Evolutionary conservation across 164 flowering plant genomes (phyloP).

Genomic region (Echeveria elegans): DNA sequence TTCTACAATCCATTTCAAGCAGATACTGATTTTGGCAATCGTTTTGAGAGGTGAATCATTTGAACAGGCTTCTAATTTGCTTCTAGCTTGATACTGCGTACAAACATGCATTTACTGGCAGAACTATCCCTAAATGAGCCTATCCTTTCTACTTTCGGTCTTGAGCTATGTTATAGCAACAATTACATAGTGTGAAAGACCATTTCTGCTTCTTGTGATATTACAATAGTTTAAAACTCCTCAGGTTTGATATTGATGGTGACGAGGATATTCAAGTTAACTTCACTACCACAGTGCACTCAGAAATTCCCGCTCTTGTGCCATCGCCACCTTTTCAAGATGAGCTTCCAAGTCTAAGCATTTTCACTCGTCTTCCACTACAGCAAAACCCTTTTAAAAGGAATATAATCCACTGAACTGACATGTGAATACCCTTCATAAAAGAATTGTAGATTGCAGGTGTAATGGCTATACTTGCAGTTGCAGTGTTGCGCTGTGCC

Average conservation of each 20-base stretch:
- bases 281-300: conserved; percentile 33
- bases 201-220: neutral
- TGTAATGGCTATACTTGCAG: neutral
- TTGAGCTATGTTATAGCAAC: neutral
- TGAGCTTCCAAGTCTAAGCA: conserved; percentile 17
- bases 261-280: conserved; percentile 48
- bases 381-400: neutral
- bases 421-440: neutral
- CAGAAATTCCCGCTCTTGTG: conserved; percentile 33
- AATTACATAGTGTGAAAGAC: neutral
- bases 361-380: neutral
- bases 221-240: neutral
- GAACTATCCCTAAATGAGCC: neutral
- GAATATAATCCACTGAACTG: neutral
- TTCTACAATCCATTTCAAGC: conserved; percentile 32
- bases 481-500: neutral
- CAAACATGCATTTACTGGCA: neutral
- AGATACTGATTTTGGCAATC: conserved; percentile 24
- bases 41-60: conserved; percentile 59
- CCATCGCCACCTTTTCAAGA: conserved; percentile 56
- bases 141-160: neutral
- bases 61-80: neutral
- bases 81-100: neutral
- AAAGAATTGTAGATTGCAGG: too few relatives aligned
- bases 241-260: conserved; percentile 75